phyloP scores from a whole-genome alignment of 257 asterid species.

The Buddleja alternifolia region DNA sequence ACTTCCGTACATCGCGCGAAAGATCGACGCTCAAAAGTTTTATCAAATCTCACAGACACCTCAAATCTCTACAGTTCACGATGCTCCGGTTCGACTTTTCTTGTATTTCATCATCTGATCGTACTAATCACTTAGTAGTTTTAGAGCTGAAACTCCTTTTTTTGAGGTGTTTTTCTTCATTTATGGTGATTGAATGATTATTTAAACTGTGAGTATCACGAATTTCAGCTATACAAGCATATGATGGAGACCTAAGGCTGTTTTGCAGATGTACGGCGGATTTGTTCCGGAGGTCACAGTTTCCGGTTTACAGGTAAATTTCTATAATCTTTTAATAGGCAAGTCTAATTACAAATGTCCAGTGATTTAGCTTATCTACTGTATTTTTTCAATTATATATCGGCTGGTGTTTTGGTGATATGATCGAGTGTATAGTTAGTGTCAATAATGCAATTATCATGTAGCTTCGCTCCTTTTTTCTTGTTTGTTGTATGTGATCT shows the following conservation, averaged over 20 bases:
- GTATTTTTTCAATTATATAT: neutral
- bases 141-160: no score
- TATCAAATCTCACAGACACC: constrained; percentile 16
- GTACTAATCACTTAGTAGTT: neutral
- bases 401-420: neutral
- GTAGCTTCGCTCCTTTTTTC: neutral
- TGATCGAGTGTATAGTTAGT: neutral
- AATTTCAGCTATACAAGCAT: neutral
- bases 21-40: neutral
- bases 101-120: no score
- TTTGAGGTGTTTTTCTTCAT: neutral
- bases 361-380: neutral
- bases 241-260: neutral
- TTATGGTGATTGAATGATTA: constrained; percentile 1
- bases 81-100: no score
- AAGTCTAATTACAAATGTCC: neutral
- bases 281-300: neutral
- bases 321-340: neutral
- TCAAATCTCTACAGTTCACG: neutral
- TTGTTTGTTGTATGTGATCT: neutral
- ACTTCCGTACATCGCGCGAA: constrained; percentile 22
- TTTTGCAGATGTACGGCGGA: neutral
- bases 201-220: constrained; percentile 3
- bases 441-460: constrained; percentile 9
- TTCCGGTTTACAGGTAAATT: constrained; percentile 1